Base-by-base conservation (phyloP, 2,329 filamentous ascomycete species). In the Aureobasidium sp. region DNA sequence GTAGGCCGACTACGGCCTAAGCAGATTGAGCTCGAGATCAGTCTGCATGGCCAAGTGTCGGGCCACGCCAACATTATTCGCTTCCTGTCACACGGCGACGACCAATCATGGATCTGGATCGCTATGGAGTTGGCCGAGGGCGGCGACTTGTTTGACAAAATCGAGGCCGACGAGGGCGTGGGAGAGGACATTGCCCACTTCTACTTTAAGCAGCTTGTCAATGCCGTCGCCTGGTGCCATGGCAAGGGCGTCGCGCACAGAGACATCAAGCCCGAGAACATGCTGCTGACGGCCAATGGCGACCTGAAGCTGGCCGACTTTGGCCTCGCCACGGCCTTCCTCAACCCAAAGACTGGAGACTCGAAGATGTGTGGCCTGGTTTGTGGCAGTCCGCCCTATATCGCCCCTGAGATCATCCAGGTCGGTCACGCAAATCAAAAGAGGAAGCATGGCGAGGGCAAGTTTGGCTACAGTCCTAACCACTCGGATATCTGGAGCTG, bases 61-160 rank as follows among this genome's bases (percentile, higher is more conserved):
- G 64, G 62, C 2, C 95, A 99, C 72, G 85, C 87, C 59, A 96
- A 99, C 74, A 88, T 99, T 66, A 97, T 99, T 69, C 88, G 91
- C 71, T 97, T 91, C 82, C 91, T 95, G 68, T 87, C 88, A 45
- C 89, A 87, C 1, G 93, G 91, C 60, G 90, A 97, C 73, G 92
- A 99, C 72, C 70, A 81, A 0, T 77, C 87, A 21, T 99, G 94
- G 93, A 85, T 89, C 68, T 99, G 94, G 94, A 96, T 99, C 68
- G 93, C 92, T 42, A 97, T 99, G 91, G 94, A 99, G 75, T 88
- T 90, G 67, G 94, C 94, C 49, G 90, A 95, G 68, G 94, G 94
- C 45, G 94, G 94, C 11, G 94, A 99, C 72, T 81, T 99, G 8
- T 99, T 99, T 74, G 94, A 99, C 84, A 99, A 99, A 79, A 97